A percentile compares a stretch with the other conserved stretches of the same genome.
Conservation (phyloP, 768 basidiomycete species). For the Artomyces pyxidatus region DNA sequence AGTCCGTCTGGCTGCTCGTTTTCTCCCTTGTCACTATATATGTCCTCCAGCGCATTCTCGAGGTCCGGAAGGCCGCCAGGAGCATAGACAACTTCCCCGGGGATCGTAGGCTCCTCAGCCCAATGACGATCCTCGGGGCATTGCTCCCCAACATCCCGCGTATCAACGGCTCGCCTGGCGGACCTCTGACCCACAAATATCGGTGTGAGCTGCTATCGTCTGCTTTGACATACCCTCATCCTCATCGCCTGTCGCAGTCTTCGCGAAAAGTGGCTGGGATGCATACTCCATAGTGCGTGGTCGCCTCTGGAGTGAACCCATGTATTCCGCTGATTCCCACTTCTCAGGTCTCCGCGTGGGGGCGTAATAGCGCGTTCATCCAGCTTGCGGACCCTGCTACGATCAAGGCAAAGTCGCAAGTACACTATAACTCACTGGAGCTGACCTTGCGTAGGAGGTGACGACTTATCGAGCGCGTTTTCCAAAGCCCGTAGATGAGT, state of each 20-base stretch:
- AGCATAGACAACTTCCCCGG: background rate
- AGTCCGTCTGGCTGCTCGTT: background rate
- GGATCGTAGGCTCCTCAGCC: background rate
- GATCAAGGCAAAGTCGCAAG: constrained; percentile 5
- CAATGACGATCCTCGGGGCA: background rate
- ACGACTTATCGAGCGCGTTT: constrained; percentile 40
- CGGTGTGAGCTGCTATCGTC: background rate
- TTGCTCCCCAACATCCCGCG: background rate
- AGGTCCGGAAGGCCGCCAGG: background rate
- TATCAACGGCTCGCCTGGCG: background rate
- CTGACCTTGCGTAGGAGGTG: constrained; percentile 34
- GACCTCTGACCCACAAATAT: background rate
- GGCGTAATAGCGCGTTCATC: background rate
- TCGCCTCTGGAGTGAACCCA: background rate
- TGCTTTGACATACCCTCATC: background rate
- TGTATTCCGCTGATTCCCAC: background rate
- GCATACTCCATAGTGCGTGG: background rate
- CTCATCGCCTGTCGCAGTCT: background rate
- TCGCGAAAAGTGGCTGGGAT: constrained; percentile 1
- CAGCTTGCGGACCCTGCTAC: constrained; percentile 7
- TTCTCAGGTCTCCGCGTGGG: background rate
- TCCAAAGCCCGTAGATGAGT: constrained; percentile 45
- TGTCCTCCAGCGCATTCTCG: background rate
- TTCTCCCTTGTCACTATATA: background rate
- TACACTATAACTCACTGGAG: background rate